Percentiles rank a stretch among this genome's conserved stretches.
These are phyloP conservation scores for Eucalyptus erythrocorys DNA, from an alignment of 345 rosid species.

Conservation along the genomic window DNA sequence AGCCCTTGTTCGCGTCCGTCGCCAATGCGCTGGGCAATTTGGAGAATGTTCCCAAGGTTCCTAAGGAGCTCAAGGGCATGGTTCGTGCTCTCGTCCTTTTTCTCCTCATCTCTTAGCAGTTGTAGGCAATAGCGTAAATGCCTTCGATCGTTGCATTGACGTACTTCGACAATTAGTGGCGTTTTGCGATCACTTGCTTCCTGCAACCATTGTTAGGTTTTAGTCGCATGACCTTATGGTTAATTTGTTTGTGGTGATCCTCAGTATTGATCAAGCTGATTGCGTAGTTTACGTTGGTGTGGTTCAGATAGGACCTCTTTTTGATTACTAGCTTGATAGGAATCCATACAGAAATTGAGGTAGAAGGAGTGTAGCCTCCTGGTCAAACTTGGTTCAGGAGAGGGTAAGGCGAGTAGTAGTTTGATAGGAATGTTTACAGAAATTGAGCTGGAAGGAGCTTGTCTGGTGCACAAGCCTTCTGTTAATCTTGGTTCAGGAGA, in stretches of 20 bases:
- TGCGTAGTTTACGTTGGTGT: not conserved
- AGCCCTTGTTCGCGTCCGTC: constrained; percentile 86
- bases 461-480: not conserved
- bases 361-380: not conserved
- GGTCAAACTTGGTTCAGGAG: not conserved
- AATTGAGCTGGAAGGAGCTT: not conserved
- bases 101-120: not conserved
- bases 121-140: not conserved
- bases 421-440: not conserved
- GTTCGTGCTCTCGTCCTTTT: constrained; percentile 14
- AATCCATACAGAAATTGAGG: not conserved
- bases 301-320: not conserved
- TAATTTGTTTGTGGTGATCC: not conserved
- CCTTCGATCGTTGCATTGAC: not conserved
- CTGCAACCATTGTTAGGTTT: not conserved
- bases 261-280: not conserved
- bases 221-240: not conserved
- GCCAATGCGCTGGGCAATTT: constrained; percentile 84
- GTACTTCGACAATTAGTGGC: not conserved
- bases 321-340: not conserved
- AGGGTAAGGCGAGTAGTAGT: not conserved
- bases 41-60: constrained; percentile 70
- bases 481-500: not conserved
- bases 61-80: constrained; percentile 83
- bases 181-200: not conserved